A percentile compares a stretch with the other conserved stretches of the same genome.
Conservation (phyloP, 2,329 filamentous ascomycete genomes). For the Dissoconium aciculare region DNA sequence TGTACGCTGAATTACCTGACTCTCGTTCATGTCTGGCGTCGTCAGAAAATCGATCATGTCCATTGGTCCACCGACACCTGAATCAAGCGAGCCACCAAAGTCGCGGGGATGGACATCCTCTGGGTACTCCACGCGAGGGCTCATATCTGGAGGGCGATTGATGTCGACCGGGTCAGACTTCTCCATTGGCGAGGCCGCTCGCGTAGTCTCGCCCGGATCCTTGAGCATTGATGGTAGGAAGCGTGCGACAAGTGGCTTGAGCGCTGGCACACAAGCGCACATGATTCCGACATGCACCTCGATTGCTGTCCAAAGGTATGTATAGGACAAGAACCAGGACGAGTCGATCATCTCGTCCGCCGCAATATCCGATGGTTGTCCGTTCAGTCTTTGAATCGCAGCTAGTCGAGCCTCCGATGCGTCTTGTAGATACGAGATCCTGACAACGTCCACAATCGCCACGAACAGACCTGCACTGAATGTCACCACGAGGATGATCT, state of each 20-base stretch:
- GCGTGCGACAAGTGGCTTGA: slow-evolving; percentile 68
- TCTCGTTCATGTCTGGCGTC: slow-evolving; percentile 28
- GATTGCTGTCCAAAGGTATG: slow-evolving; percentile 81
- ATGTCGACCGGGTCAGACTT: slow-evolving; percentile 6
- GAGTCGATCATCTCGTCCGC: slow-evolving; percentile 36
- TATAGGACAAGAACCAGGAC: slow-evolving; percentile 57
- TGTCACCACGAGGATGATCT: slow-evolving; percentile 71
- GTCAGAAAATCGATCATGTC: slow-evolving; percentile 41
- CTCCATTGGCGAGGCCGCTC: slow-evolving; percentile 14
- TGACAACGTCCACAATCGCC: slow-evolving; percentile 71
- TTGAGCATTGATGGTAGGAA: slow-evolving; percentile 43
- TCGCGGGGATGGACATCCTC: slow-evolving; percentile 15
- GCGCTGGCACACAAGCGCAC: slow-evolving; percentile 78
- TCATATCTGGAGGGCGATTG: slow-evolving; percentile 9
- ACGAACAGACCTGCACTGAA: slow-evolving; percentile 82
- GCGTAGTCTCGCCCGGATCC: slow-evolving; percentile 29
- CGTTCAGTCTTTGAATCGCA: slow-evolving; percentile 21
- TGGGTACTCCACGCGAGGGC: slow-evolving; percentile 7
- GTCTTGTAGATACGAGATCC: slow-evolving; percentile 77
- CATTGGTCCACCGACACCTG: slow-evolving; percentile 14
- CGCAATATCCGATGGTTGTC: slow-evolving; percentile 5
- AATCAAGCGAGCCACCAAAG: slow-evolving; percentile 10
- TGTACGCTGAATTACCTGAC: slow-evolving; percentile 22
- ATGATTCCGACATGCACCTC: slow-evolving; percentile 85
- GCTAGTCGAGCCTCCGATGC: slow-evolving; percentile 39